Conservation (phyloP, 768 basidiomycete species). For the Tubosaeta brunneosetosa region DNA sequence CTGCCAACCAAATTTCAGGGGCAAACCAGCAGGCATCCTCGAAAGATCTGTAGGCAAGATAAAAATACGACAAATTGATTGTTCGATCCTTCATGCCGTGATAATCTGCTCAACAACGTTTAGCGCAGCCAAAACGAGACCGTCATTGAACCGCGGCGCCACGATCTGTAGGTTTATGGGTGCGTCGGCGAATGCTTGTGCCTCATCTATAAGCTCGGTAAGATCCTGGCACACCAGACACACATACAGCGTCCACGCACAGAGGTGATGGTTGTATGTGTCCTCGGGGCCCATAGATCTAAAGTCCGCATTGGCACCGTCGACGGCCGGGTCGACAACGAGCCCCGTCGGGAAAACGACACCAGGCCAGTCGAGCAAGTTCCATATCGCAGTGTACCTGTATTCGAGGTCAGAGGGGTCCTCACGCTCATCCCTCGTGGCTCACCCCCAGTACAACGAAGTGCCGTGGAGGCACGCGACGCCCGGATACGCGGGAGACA, state of each 20-base stretch:
- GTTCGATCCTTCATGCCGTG: conserved; percentile 12
- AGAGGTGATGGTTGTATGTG: conserved; percentile 12
- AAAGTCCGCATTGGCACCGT: conserved; percentile 10
- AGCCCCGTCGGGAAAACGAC: conserved; percentile 44
- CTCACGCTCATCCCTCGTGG: not conserved
- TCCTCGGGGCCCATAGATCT: conserved; percentile 18
- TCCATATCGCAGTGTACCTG: conserved; percentile 41
- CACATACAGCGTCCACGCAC: conserved; percentile 9
- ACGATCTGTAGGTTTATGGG: conserved; percentile 23
- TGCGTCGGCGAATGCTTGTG: conserved; percentile 10
- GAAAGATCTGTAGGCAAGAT: not conserved
- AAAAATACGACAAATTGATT: not conserved
- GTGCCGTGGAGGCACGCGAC: conserved; percentile 38
- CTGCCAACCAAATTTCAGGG: too few relatives aligned
- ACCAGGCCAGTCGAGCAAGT: conserved; percentile 42
- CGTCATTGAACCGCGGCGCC: conserved; percentile 24
- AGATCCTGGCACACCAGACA: not conserved
- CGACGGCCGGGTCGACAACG: conserved; percentile 22
- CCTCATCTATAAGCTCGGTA: conserved; percentile 18
- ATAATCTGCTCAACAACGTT: conserved; percentile 23
- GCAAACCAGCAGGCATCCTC: not conserved
- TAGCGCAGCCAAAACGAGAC: conserved; percentile 24
- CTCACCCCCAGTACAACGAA: conserved; percentile 32
- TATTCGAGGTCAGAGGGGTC: not conserved
- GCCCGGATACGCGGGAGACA: conserved; percentile 34